These are phyloP conservation scores for Phytopythium chamaehyphon DNA, from an alignment of 352 stramenopile genomes.

Conservation along the genomic window DNA sequence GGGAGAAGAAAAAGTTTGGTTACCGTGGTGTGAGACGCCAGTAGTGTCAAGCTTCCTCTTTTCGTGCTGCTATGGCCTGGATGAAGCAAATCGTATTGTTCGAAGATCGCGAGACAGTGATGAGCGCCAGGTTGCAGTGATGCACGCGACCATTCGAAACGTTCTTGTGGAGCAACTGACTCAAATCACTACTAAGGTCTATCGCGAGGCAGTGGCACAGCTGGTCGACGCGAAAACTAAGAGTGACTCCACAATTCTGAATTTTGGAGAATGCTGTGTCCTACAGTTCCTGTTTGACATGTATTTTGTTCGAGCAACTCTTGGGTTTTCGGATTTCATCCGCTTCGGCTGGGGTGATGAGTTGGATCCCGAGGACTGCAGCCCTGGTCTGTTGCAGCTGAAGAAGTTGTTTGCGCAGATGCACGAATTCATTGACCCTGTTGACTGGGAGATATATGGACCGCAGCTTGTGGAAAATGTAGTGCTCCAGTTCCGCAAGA, in stretches of 20 bases:
- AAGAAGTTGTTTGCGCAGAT: constrained; percentile 72
- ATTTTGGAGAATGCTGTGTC: constrained; percentile 83
- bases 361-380: constrained; percentile 50
- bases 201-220: constrained; percentile 57
- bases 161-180: constrained; percentile 78
- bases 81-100: constrained; percentile 72
- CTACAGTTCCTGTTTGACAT: constrained; percentile 88
- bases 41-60: constrained; percentile 84
- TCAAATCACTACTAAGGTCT: constrained; percentile 65
- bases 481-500: constrained; percentile 82
- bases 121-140: constrained; percentile 44
- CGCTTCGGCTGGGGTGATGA: constrained; percentile 87
- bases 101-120: constrained; percentile 32
- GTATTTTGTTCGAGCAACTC: constrained; percentile 84
- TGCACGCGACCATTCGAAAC: constrained; percentile 63
- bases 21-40: constrained; percentile 81
- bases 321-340: constrained; percentile 84
- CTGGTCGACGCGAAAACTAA: constrained; percentile 47
- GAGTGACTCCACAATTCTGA: constrained; percentile 48
- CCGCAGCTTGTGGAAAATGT: constrained; percentile 84
- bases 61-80: constrained; percentile 77
- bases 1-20: constrained; percentile 75
- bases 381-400: constrained; percentile 46
- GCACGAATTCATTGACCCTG: constrained; percentile 79
- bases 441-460: constrained; percentile 88